Conservation (phyloP, 805 yeast genomes). For the Pichia kluyveri region DNA sequence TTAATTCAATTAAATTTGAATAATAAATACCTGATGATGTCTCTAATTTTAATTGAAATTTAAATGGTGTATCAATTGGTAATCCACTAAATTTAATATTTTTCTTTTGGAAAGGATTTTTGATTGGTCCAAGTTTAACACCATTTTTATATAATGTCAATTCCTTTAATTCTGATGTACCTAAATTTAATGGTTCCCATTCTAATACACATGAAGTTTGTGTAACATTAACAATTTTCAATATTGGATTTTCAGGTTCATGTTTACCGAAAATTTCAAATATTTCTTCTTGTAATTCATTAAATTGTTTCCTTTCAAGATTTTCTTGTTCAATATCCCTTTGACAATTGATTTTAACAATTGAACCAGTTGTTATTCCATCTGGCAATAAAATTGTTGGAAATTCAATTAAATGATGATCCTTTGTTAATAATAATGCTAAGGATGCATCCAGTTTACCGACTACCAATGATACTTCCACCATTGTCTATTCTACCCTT, state of each 20-base stretch:
- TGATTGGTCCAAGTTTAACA: constrained; percentile 68
- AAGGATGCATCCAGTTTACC: constrained; percentile 94
- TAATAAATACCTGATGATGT: constrained; percentile 84
- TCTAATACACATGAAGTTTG: constrained; percentile 92
- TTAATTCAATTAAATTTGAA: constrained; percentile 60
- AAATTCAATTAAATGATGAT: constrained; percentile 91
- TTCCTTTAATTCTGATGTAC: constrained; percentile 71
- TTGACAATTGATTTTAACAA: constrained; percentile 77
- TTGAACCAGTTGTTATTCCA: constrained; percentile 86
- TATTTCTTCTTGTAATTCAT: constrained; percentile 63
- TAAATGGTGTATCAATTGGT: constrained; percentile 75
- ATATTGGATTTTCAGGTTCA: constrained; percentile 62
- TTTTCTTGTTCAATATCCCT: constrained; percentile 62
- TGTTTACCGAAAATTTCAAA: constrained; percentile 61
- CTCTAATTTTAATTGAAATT: constrained; percentile 68
- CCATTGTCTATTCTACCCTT: constrained; percentile 30
- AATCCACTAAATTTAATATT: constrained; percentile 87
- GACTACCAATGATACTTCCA: constrained; percentile 86
- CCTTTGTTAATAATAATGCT: constrained; percentile 76
- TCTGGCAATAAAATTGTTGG: constrained; percentile 92
- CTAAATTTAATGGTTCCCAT: constrained; percentile 84
- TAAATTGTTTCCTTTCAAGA: constrained; percentile 50
- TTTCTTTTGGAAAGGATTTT: constrained; percentile 68
- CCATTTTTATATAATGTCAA: constrained; percentile 71
- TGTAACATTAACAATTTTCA: constrained; percentile 68